These are phyloP conservation scores for Ophiostoma montium DNA, from an alignment of 2,329 filamentous ascomycete species.

Conservation along the genomic window DNA sequence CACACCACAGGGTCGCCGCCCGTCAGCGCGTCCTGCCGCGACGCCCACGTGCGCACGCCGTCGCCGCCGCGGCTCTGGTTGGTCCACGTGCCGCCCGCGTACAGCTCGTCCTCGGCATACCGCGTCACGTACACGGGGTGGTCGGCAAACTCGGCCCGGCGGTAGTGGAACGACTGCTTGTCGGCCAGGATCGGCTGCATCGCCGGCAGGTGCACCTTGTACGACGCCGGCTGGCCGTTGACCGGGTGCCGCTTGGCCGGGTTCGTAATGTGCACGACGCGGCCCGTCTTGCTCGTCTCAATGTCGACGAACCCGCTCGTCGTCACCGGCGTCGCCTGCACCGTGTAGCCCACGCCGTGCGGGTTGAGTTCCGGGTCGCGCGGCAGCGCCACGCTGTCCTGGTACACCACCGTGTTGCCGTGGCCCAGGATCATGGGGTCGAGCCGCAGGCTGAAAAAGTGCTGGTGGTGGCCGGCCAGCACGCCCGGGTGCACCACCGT, in stretches of 20 bases:
- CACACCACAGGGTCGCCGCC: constrained; percentile 34
- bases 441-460: constrained; percentile 51
- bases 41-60: constrained; percentile 22
- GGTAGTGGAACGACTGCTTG: constrained; percentile 24
- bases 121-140: constrained; percentile 33
- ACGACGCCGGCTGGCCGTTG: constrained; percentile 30
- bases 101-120: constrained; percentile 28
- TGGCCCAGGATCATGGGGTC: constrained; percentile 39
- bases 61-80: constrained; percentile 33
- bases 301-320: constrained; percentile 34
- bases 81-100: constrained; percentile 28
- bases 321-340: constrained; percentile 28
- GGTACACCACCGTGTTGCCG: constrained; percentile 33
- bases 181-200: constrained; percentile 33
- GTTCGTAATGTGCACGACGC: constrained; percentile 35
- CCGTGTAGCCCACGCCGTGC: constrained; percentile 32
- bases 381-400: constrained; percentile 28
- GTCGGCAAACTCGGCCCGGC: constrained; percentile 27
- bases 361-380: constrained; percentile 29
- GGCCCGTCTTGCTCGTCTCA: constrained; percentile 37
- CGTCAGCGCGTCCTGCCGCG: constrained; percentile 24
- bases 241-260: constrained; percentile 26
- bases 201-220: constrained; percentile 29
- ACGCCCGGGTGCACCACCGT: constrained; percentile 51
- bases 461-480: constrained; percentile 56